Conservation (phyloP, 2,329 filamentous ascomycete species). For the Oidium heveae region DNA sequence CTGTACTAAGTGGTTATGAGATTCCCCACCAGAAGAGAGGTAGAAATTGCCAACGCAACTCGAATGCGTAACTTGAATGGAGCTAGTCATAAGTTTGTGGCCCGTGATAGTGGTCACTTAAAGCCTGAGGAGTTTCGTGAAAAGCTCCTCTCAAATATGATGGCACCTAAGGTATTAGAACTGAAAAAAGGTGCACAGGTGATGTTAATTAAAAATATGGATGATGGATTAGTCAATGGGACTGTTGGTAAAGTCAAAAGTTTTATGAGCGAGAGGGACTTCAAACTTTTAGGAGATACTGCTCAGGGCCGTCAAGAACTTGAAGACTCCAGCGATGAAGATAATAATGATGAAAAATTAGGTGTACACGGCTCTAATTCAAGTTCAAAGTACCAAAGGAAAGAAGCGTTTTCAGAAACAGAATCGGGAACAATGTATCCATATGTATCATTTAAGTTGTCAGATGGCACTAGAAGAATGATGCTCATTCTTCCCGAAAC, state of each 20-base stretch:
- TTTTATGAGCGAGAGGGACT: constrained; percentile 48
- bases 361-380: neutral
- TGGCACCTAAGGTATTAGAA: constrained; percentile 60
- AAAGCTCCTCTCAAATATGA: constrained; percentile 65
- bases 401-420: constrained; percentile 13
- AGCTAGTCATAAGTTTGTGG: constrained; percentile 39
- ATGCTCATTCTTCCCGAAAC: constrained; percentile 67
- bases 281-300: constrained; percentile 29
- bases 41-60: constrained; percentile 59
- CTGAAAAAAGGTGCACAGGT: constrained; percentile 87
- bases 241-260: constrained; percentile 65
- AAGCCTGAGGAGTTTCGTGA: constrained; percentile 43
- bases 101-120: constrained; percentile 45
- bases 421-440: constrained; percentile 40
- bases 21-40: constrained; percentile 74
- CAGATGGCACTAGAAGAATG: constrained; percentile 50
- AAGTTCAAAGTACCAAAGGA: neutral
- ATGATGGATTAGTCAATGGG: constrained; percentile 80
- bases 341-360: constrained; percentile 16
- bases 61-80: constrained; percentile 52
- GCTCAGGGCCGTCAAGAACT: constrained; percentile 27
- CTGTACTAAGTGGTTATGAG: constrained; percentile 16
- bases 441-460: constrained; percentile 57
- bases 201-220: constrained; percentile 99
- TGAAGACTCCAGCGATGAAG: constrained; percentile 17